Base-by-base conservation (phyloP, 352 stramenopile species). In the Globisporangium echinulatum region DNA sequence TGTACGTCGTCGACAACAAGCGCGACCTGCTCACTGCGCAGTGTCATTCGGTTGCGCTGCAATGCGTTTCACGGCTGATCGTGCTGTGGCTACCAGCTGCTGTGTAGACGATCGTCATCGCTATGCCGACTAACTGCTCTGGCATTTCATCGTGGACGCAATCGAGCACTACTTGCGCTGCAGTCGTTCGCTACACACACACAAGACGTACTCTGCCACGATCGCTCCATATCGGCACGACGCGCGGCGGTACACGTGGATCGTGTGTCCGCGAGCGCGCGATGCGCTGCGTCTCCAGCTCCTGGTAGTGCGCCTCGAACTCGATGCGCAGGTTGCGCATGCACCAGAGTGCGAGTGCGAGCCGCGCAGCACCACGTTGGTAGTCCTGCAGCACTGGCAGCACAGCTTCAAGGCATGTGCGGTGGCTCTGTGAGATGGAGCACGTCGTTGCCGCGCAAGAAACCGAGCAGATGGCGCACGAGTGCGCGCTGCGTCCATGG, bases 161-260 rank as follows among this genome's bases (percentile, higher is more conserved):
- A 25, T 25, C 19, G 19, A 25, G 19, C 19, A 25, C n/a, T n/a
- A n/a, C n/a, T n/a, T n/a, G n/a, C 10, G 11, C 9, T 0, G 43
- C 43, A 43, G 7, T 10, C 39, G 6, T 4, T 39, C 46, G 19
- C 19, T 25, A 43, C 47, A 59, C 53, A 53, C 11, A 19, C 59
- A 4, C 25, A 25, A 25, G 19, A 25, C 19, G 19, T 25, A 88
- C 79, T 66, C 75, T 56, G 1, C 79, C 79, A 49, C 68, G 71
- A 53, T 89, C 79, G 13, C 59, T 71, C 79, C 79, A 89, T 49
- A 75, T 61, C 13, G 76, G 77, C 19, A 84, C 66, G 8, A 87
- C 75, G 14, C 67, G 74, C 1, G 76, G 76, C 8, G 76, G 77
- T 4, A 89, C 79, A 14, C 77, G 73, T 11, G 74, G 67, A n/a